Base-by-base conservation (phyloP, 257 asterid species). In the Coffea eugenioides region DNA sequence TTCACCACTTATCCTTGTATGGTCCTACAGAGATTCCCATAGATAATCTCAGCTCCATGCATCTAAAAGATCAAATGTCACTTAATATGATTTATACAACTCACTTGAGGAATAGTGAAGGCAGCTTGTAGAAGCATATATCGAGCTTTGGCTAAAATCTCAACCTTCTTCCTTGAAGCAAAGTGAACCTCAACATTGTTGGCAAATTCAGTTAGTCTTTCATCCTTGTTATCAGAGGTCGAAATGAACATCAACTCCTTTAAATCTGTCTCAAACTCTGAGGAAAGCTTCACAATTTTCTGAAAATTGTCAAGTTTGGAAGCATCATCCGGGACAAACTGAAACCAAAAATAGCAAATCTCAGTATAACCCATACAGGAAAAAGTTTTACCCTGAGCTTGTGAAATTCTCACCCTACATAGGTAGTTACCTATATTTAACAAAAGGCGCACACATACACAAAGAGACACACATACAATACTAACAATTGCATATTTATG, bases 301-400 rank as follows among this genome's bases (percentile, higher is more conserved):
- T 94, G 98, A 85, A 96, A 94, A 87, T 89, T 97, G 6, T 89
- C 89, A 80, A 96, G 93, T 89, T 91, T 94, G 88, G 98, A 96
- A 87, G 99, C 97, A 81, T 94, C 97, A 83, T 90, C 97, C 5
- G 99, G 99, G 66, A 94, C 97, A 78, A 88, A 90, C 99, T 94
- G 89, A 81, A 85, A 82, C 71, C 80, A 83, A 74, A 82, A 83
- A 77, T 41, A 76, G 71, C 67, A 70, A 56, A 81, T 45, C 69
- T 71, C 73, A 25, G 16, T 43, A 52, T 49, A 75, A 11, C 21
- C 67, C 67, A 25, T 43, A 46, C 14, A 46, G 13, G 15, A 43
- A 3, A 18, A 6, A 49, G 16, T 25, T 11, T 1, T 27, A 41
- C 6, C 56, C 23, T 18, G 49, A 18, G 21, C 49, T 31, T 34